Base-by-base conservation (phyloP, 2,329 filamentous ascomycete genomes). In the Aplosporella prunicola region DNA sequence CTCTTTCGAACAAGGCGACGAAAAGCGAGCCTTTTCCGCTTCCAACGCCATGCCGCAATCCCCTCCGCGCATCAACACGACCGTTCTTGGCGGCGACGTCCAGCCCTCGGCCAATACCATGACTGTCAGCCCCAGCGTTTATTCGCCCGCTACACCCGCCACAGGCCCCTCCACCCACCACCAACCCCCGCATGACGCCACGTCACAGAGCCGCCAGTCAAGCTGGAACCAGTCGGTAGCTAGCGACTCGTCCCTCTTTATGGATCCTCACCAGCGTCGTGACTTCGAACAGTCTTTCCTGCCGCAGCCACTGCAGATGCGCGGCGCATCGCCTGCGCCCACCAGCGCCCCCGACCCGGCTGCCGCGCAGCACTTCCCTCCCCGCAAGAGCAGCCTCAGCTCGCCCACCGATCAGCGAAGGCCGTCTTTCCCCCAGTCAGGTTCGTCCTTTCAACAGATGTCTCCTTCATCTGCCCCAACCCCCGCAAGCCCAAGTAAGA, bases 381-480 rank as follows among this genome's bases (percentile, higher is more conserved):
- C 73, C 7, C 66, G 77, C 23, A 78, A 79, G 55, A 78, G 73
- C 53, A 81, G 76, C 49, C 62, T 79, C 48, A 66, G 67, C 39
- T 68, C n/a, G n/a, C n/a, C n/a, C n/a, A n/a, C n/a, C n/a, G n/a
- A n/a, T n/a, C n/a, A n/a, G n/a, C n/a, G n/a, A n/a, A n/a, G n/a
- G n/a, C n/a, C n/a, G n/a, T n/a, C n/a, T n/a, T n/a, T n/a, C n/a
- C n/a, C n/a, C n/a, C n/a, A n/a, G n/a, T n/a, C n/a, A 10, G 20
- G 9, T 8, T n/a, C 31, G 22, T 15, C 15, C 18, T 14, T 15
- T 24, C 14, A 34, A 22, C 31, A 36, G 25, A 23, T 10, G 8
- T 37, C 55, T 2, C 47, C 49, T 31, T n/a, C n/a, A n/a, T n/a
- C n/a, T n/a, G n/a, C 51, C 46, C 41, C n/a, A 60, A 59, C 17